A percentile compares a stretch with the other conserved stretches of the same genome.
phyloP scores from a whole-genome alignment of 2,329 filamentous ascomycete species.

The Fusarium sp. region DNA sequence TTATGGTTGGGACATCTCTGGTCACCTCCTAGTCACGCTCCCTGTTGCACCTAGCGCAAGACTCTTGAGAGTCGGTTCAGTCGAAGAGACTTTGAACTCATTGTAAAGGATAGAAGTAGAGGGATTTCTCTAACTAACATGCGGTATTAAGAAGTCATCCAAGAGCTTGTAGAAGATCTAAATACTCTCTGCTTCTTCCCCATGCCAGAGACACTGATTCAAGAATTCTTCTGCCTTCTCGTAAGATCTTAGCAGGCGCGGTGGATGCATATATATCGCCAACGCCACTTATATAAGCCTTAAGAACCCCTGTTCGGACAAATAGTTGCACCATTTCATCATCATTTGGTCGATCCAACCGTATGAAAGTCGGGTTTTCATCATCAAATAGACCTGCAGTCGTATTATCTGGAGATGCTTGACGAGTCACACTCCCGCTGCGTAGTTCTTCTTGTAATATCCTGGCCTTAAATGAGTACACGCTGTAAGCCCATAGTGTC shows the following conservation, averaged over 20 bases:
- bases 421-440: conserved; percentile 18
- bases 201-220: conserved; percentile 33
- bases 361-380: conserved; percentile 60
- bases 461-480: conserved; percentile 25
- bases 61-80: neutral
- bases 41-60: neutral
- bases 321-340: conserved; percentile 72
- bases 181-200: conserved; percentile 34
- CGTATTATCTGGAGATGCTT: conserved; percentile 7
- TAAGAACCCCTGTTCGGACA: conserved; percentile 66
- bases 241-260: conserved; percentile 40
- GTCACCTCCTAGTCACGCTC: neutral
- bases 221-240: conserved; percentile 43
- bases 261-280: conserved; percentile 61
- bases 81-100: neutral
- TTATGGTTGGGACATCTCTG: neutral
- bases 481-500: conserved; percentile 59
- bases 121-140: too few species aligned
- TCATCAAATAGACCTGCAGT: neutral
- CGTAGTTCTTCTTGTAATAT: neutral
- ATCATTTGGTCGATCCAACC: conserved; percentile 69
- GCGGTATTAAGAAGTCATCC: neutral
- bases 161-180: conserved; percentile 5
- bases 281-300: conserved; percentile 66
- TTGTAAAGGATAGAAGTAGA: neutral